Conservation (phyloP, 345 rosid species). For the Euclidium syriacum region DNA sequence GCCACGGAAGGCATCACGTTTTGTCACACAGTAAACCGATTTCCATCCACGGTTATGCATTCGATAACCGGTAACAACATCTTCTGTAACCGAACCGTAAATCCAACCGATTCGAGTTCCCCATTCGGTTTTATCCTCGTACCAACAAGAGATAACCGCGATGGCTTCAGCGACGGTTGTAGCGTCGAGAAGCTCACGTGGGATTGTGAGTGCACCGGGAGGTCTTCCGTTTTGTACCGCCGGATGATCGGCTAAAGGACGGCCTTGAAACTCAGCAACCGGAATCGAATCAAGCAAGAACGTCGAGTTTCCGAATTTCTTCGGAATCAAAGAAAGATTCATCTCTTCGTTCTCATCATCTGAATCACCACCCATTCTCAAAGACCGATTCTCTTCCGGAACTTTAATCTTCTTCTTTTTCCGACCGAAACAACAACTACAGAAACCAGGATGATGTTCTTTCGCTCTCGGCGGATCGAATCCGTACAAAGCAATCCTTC, state of each 20-base stretch:
- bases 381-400: conserved; percentile 74
- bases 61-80: conserved; percentile 95
- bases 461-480: conserved; percentile 90
- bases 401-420: conserved; percentile 54
- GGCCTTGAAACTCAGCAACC: conserved; percentile 91
- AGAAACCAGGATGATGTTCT: conserved; percentile 74
- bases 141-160: conserved; percentile 98
- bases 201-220: conserved; percentile 91
- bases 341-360: conserved; percentile 93
- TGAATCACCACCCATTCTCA: conserved; percentile 93
- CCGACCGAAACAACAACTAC: conserved; percentile 67
- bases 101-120: conserved; percentile 93
- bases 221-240: conserved; percentile 91
- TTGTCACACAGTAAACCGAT: conserved; percentile 94
- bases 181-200: conserved; percentile 93
- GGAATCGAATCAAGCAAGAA: conserved; percentile 91
- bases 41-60: conserved; percentile 99
- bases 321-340: conserved; percentile 72
- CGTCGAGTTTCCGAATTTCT: conserved; percentile 82
- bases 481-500: conserved; percentile 88
- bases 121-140: conserved; percentile 98
- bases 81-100: conserved; percentile 96
- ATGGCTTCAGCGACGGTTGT: conserved; percentile 98
- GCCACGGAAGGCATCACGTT: conserved; percentile 94
- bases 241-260: conserved; percentile 96